phyloP scores from a whole-genome alignment of 768 basidiomycete species.

The Hirschioporus abietinus region DNA sequence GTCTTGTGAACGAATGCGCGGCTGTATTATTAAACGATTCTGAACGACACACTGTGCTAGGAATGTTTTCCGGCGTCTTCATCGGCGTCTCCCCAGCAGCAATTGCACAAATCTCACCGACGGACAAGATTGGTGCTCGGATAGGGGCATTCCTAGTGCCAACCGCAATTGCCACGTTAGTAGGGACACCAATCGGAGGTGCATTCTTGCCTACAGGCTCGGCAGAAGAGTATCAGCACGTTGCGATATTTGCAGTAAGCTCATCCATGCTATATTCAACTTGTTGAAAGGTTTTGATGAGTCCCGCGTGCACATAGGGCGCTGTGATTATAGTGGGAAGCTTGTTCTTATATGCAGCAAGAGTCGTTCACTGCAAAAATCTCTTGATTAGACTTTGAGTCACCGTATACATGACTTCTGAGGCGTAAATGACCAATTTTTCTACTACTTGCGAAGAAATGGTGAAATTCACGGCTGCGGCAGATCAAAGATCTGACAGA shows the following conservation, averaged over 20 bases:
- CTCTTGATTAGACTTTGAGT: background rate
- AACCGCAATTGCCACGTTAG: constrained; percentile 22
- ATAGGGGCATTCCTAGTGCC: constrained; percentile 18
- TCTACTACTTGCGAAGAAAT: too few species aligned
- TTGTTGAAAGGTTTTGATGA: too few species aligned
- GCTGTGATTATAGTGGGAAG: background rate
- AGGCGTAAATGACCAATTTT: too few species aligned
- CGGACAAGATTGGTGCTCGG: constrained; percentile 24
- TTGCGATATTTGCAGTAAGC: background rate
- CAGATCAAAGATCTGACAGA: too few species aligned
- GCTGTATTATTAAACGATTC: background rate
- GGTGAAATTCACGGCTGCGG: too few species aligned
- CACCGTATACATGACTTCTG: too few species aligned
- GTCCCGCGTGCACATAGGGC: background rate
- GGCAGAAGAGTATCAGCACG: background rate
- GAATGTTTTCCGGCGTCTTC: constrained; percentile 18
- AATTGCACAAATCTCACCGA: constrained; percentile 25
- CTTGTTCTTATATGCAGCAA: background rate
- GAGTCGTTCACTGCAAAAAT: background rate
- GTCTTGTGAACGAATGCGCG: constrained; percentile 20
- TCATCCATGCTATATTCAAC: background rate
- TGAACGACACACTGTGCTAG: background rate
- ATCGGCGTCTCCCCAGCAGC: constrained; percentile 25
- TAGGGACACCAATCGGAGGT: constrained; percentile 29
- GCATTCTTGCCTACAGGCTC: constrained; percentile 18